Evolutionary conservation across 352 stramenopile genomes (phyloP).

Genomic region (Phytophthora niederhauseri): DNA sequence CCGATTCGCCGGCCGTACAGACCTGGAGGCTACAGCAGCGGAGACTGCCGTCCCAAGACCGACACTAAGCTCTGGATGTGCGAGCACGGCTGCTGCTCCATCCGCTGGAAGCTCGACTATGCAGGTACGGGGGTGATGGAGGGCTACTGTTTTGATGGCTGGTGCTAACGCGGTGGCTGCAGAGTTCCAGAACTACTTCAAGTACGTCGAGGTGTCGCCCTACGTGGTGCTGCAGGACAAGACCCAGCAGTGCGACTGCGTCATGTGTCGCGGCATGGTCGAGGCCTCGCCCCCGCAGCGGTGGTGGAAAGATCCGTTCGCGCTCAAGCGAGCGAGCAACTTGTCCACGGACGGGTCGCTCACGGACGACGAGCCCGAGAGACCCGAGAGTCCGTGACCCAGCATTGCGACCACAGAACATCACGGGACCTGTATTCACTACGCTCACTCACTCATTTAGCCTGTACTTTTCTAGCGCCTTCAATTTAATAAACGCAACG

Average conservation of each 20-base stretch:
- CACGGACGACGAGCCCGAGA: constrained; percentile 38
- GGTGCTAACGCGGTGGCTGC: not conserved
- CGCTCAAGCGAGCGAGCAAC: constrained; percentile 22
- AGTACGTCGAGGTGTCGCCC: constrained; percentile 68
- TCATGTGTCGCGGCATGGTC: constrained; percentile 63
- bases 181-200: constrained; percentile 70
- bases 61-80: constrained; percentile 65
- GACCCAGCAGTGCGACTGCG: constrained; percentile 51
- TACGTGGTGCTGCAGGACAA: constrained; percentile 72
- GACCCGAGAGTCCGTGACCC: constrained; percentile 27
- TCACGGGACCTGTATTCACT: constrained; percentile 25
- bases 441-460: constrained; percentile 2
- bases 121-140: constrained; percentile 36
- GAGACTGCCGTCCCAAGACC: constrained; percentile 20
- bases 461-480: constrained; percentile 11
- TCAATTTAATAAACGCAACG: constrained; percentile 17
- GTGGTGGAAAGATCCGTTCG: constrained; percentile 18
- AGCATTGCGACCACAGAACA: not conserved
- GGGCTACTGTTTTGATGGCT: not conserved
- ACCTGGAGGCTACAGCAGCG: constrained; percentile 7
- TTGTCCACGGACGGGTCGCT: constrained; percentile 32
- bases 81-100: constrained; percentile 66
- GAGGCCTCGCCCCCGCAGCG: constrained; percentile 18
- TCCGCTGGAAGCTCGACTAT: constrained; percentile 81
- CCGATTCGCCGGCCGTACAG: constrained; percentile 29